Evolutionary conservation across 83 land plant genomes (phyloP), one percentile per base, ranked within the genome.

Genomic region (Larix sibirica): DNA sequence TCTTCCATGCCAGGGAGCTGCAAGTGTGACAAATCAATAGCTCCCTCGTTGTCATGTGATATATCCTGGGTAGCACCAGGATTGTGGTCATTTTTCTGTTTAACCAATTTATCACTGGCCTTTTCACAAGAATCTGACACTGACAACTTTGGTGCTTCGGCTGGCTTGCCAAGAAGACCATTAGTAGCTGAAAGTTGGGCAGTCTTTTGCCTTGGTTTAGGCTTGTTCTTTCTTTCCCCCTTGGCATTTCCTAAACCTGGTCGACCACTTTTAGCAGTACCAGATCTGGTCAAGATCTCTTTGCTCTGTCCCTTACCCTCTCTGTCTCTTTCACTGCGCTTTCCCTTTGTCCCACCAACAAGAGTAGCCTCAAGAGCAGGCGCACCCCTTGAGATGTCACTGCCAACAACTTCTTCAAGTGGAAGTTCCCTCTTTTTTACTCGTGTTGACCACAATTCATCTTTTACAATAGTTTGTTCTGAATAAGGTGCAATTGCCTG

Each of bases 311-410:
- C 68, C 38, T 83, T 85, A 40, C 88, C 81, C 38, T 97, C 99
- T 77, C 96, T 88, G 36, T 97, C 99, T 56, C 99, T 89, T 81
- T 94, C 98, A 83, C 96, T 96, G 74, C 96, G 90, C 84, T 98
- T 98, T 76, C 99, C 97, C 80, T 96, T 98, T 4, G 94, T 78
- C 61, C 95, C 92, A 81, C 95, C 94, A 71, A 89, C 73, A 31
- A 88, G 73, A 70, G 82, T 83, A 81, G 79, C 83, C 77, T 87
- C 92, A 83, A 91, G 79, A 76, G 88, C 64, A 40, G 90, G 79
- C 42, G 85, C 85, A 64, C 84, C 88, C 67, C 89, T 87, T 78
- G 88, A 62, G 77, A 88, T 83, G 38, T 81, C 67, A 42, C 73
- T 68, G 42, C 86, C 81, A 80, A 87, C 88, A 66, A 91, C 93